Base-by-base conservation (phyloP, 2,329 filamentous ascomycete species). In the Aspergillus thermomutatus region DNA sequence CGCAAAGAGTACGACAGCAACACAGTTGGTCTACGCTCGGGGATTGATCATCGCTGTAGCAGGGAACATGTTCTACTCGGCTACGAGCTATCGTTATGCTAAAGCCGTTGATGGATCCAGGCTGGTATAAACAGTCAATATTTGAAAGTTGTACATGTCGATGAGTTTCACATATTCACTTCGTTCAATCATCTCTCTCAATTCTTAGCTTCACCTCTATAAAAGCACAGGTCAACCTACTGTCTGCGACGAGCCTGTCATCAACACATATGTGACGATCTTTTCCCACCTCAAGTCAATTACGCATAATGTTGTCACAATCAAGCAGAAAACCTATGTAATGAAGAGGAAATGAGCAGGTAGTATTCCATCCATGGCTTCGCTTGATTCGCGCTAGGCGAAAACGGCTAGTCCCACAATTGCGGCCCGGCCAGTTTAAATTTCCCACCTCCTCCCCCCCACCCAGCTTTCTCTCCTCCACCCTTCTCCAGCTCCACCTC, bases 331-430 rank as follows among this genome's bases (percentile, higher is more conserved):
- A n/a, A n/a, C n/a, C 31, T 17, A 66, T 63, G 81, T 80, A 83
- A 0, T 80, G 81, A 11, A 84, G 65, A 0, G 70, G 59, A 10
- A 87, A 68, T 1, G 84, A 47, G 9, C 26, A 4, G 7, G 31
- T 11, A 25, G 26, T 26, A 49, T 37, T 49, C n/a, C 7, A 17
- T 37, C 3, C 5, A 37, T 37, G 31, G 6, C 14, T 7, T 50
- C 46, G 34, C 28, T 50, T 21, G 4, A 25, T 11, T 40, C n/a
- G 21, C 23, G n/a, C n/a, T 34, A 51, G 49, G 28, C 19, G 2
- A 40, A 55, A 34, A 14, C 31, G 28, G 53, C 25, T 52, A 51
- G 49, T n/a, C 5, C 26, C 4, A n/a, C 40, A 28, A 8, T 46
- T 34, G 3, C 14, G 11, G 19, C 43, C 43, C 43, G n/a, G 31